Evolutionary conservation across 2,329 filamentous ascomycete genomes (phyloP).

Genomic region (Aureobasidium subglaciale): DNA sequence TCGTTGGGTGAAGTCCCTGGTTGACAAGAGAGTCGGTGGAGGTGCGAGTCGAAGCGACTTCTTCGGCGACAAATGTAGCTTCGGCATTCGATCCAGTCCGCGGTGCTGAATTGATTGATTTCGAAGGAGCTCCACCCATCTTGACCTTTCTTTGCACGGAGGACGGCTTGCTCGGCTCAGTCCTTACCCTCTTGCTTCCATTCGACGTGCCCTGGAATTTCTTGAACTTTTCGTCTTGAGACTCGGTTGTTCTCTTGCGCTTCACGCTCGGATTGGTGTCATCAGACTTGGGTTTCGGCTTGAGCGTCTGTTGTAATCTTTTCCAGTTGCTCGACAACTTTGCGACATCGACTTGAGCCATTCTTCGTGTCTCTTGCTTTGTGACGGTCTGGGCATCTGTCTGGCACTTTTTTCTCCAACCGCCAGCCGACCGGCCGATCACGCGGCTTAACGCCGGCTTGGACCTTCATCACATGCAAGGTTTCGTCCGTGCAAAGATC

Average conservation of each 20-base stretch:
- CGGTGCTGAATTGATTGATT: constrained; percentile 35
- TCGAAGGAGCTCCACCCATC: constrained; percentile 46
- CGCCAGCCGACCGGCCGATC: neutral
- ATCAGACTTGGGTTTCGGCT: constrained; percentile 23
- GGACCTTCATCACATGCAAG: constrained; percentile 3
- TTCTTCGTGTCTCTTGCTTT: neutral
- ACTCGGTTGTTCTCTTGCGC: constrained; percentile 25
- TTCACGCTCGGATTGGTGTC: constrained; percentile 25
- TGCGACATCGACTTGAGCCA: constrained; percentile 20
- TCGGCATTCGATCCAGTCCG: constrained; percentile 52
- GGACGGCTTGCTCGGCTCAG: constrained; percentile 21
- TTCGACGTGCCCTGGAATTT: constrained; percentile 12
- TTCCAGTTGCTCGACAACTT: constrained; percentile 63
- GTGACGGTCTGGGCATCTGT: neutral
- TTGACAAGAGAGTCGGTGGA: constrained; percentile 37
- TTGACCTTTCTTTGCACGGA: neutral
- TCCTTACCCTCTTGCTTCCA: constrained; percentile 16
- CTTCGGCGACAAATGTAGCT: constrained; percentile 55
- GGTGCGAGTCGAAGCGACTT: constrained; percentile 54
- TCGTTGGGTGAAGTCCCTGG: constrained; percentile 40
- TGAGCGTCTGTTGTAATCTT: constrained; percentile 57
- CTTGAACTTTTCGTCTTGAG: constrained; percentile 16
- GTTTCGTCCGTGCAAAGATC: neutral
- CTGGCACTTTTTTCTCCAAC: neutral
- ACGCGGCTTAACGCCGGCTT: constrained; percentile 2